Evolutionary conservation across 352 stramenopile species (phyloP).

Genomic region (Globisporangium cederbergense): DNA sequence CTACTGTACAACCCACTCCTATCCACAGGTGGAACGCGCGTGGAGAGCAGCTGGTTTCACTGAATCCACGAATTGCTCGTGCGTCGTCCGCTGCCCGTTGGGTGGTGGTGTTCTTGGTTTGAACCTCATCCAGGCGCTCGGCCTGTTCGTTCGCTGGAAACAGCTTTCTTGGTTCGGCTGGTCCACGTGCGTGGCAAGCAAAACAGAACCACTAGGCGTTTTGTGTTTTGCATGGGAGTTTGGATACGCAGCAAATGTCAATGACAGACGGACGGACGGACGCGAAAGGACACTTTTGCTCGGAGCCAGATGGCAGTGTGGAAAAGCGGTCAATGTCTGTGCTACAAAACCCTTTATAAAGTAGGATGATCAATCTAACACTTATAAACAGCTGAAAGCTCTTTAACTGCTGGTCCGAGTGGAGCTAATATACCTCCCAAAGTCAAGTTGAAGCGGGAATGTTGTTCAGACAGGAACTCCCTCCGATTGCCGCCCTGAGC

Average conservation of each 20-base stretch:
- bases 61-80: conserved; percentile 6
- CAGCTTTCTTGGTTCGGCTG: background rate
- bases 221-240: background rate
- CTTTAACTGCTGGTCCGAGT: too few species aligned
- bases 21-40: conserved; percentile 5
- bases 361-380: background rate
- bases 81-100: background rate
- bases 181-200: conserved; percentile 5
- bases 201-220: background rate
- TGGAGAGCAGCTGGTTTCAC: conserved; percentile 6
- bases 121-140: background rate
- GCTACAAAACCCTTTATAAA: background rate
- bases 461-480: background rate
- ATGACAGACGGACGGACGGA: background rate
- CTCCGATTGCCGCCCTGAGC: background rate
- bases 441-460: background rate
- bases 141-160: background rate
- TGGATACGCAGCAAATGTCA: background rate
- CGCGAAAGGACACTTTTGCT: conserved; percentile 1
- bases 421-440: background rate
- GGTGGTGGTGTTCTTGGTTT: background rate
- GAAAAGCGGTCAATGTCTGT: background rate
- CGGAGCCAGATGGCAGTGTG: background rate
- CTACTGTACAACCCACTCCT: background rate
- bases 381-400: too few species aligned